Evolutionary conservation across 2,329 filamentous ascomycete genomes (phyloP), one percentile per base, ranked within the genome.

Genomic region (Beauveria caledonica): DNA sequence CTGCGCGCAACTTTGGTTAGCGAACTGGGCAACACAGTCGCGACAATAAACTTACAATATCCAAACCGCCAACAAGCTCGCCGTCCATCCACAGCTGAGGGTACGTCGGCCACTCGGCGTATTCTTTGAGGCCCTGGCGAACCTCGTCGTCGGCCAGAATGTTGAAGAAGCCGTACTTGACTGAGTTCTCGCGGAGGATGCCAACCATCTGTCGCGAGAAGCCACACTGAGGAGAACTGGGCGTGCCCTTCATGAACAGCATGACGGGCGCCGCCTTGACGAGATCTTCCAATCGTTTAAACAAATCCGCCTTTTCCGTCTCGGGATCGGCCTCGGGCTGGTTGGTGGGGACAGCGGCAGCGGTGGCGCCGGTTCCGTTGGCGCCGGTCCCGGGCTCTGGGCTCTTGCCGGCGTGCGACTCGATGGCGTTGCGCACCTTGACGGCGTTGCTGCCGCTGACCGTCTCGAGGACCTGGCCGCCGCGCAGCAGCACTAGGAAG

Each of bases 141-240:
- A 99, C 94, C 74, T 97, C 93, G 69, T 99, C 93, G 72, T 99
- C 94, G 64, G 94, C 94, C 68, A 99, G 76, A 65, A 99, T 99
- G 72, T 99, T 97, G 80, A 99, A 99, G 80, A 99, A 99, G 21
- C 94, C 94, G 73, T 97, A 99, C 72, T 96, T 91, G 63, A 99
- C 89, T 54, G 88, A 88, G 71, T 91, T 87, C 76, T 97, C 93
- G 57, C 94, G 84, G 68, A 99, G 77, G 51, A 99, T 84, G 27
- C 80, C 86, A 48, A 99, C 94, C 49, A 96, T 78, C 77, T 97
- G 92, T 66, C 93, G 81, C 66, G 90, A 96, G 76, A 99, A 99
- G 2, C 94, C 92, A 70, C 92, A 96, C 74, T 96, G 89, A 1
- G 92, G 92, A 36, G 85, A 83, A 65, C 86, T 90, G 0, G 92